Evolutionary conservation across 345 rosid genomes (phyloP), one percentile per base, ranked within the genome.

Genomic region (Lepidium africanum): DNA sequence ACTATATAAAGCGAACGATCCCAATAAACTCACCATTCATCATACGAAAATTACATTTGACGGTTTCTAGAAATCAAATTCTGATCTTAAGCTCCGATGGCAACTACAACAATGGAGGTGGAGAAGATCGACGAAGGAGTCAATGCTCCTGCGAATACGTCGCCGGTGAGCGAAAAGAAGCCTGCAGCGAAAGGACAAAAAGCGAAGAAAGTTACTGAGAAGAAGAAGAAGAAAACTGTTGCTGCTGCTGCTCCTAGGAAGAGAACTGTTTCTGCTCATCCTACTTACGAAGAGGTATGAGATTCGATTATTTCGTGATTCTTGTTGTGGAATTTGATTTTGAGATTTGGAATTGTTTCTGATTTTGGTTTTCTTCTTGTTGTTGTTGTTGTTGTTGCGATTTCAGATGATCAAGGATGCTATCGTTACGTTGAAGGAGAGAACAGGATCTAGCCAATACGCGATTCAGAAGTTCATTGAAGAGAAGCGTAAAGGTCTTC

Each of bases 391-490:
- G 5, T 49, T 60, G 25, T 16, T 35, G 59, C 0, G 59, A 11
- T 23, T n/a, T 48, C 62, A 91, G 97, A 91, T 91, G 97, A 77
- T 91, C 0, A 88, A 81, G 75, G 91, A 88, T 2, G 92, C 96
- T 5, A 88, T 91, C 6, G 76, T 77, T 9, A 65, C 85, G 8
- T 50, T 91, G 81, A 88, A 91, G 76, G 97, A 91, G 76, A 91
- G 78, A 76, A 87, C 83, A 2, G 97, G 97, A 46, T 91, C 97
- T 19, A 91, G 97, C 59, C 96, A 89, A 73, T 82, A 85, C 55
- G 97, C 97, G 16, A 91, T 91, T 67, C 74, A 90, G 15, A 89
- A 89, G 71, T 89, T 84, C 67, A 80, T 89, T 10, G 97, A 91
- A 19, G 94, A 82, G 78, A 91, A 85, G 77, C 90, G 81, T 5